These are phyloP conservation scores for Salvia rosmarinus DNA, from an alignment of 257 asterid species.

Conservation along the genomic window DNA sequence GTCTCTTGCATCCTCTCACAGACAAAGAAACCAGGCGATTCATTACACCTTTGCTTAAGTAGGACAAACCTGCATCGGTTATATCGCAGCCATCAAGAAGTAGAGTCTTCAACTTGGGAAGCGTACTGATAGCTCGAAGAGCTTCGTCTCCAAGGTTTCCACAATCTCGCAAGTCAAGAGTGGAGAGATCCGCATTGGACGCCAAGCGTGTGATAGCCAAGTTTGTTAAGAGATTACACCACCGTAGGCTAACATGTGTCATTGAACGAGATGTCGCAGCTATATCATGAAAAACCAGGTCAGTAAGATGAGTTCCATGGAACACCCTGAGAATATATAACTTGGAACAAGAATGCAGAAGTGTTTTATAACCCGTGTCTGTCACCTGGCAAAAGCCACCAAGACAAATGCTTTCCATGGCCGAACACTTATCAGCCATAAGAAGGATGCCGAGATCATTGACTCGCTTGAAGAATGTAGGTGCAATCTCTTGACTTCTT, in stretches of 20 bases:
- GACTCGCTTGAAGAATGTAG: constrained; percentile 81
- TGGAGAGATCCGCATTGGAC: constrained; percentile 58
- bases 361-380: constrained; percentile 86
- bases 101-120: constrained; percentile 69
- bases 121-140: constrained; percentile 64
- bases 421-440: constrained; percentile 89
- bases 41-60: constrained; percentile 64
- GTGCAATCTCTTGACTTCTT: constrained; percentile 82
- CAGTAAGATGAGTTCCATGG: constrained; percentile 82
- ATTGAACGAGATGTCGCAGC: constrained; percentile 77
- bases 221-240: constrained; percentile 89
- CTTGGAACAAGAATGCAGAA: constrained; percentile 83
- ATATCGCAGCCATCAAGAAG: constrained; percentile 83
- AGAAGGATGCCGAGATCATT: constrained; percentile 96
- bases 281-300: constrained; percentile 91
- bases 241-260: constrained; percentile 81
- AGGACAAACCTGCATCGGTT: constrained; percentile 75
- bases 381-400: constrained; percentile 98
- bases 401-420: constrained; percentile 87
- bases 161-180: constrained; percentile 84
- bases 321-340: constrained; percentile 70
- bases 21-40: constrained; percentile 69
- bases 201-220: constrained; percentile 69
- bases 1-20: constrained; percentile 86
- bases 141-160: constrained; percentile 81